Evolutionary conservation across 345 rosid species (phyloP).

Genomic region (Eucalyptus regnans): DNA sequence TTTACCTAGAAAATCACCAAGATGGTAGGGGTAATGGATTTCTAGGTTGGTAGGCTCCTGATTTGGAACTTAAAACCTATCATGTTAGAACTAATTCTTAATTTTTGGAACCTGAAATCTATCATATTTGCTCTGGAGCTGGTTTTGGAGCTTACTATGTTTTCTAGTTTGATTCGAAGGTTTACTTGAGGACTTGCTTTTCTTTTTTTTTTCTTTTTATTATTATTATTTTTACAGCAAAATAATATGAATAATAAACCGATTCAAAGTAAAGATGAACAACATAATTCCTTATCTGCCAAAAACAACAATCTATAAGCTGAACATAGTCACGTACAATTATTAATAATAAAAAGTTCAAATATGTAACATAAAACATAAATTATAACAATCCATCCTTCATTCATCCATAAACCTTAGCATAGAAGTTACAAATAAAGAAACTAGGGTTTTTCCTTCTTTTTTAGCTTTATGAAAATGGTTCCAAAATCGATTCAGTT

Average conservation of each 20-base stretch:
- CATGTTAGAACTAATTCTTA: too few species aligned
- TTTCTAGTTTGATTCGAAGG: not conserved
- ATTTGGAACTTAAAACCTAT: too few species aligned
- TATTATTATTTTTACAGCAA: too few species aligned
- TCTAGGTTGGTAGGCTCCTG: not conserved
- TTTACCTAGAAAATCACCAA: not conserved
- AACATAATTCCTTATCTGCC: not conserved
- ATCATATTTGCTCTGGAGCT: too few species aligned
- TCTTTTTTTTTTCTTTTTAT: too few species aligned
- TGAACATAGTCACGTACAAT: too few species aligned
- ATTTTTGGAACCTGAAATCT: too few species aligned
- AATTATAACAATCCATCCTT: not conserved
- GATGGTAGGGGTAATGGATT: not conserved
- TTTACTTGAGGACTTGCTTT: too few species aligned
- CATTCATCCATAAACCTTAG: not conserved
- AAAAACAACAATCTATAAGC: too few species aligned
- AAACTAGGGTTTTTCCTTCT: not conserved
- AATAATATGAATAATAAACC: too few species aligned
- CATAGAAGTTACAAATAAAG: not conserved
- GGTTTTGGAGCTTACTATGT: not conserved
- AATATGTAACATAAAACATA: not conserved
- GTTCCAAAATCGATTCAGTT: not conserved
- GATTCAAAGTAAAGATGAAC: not conserved
- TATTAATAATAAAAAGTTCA: too few species aligned
- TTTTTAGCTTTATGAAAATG: not conserved